Base-by-base conservation (phyloP, 164 flowering plant species). In the Pachysandra terminalis region DNA sequence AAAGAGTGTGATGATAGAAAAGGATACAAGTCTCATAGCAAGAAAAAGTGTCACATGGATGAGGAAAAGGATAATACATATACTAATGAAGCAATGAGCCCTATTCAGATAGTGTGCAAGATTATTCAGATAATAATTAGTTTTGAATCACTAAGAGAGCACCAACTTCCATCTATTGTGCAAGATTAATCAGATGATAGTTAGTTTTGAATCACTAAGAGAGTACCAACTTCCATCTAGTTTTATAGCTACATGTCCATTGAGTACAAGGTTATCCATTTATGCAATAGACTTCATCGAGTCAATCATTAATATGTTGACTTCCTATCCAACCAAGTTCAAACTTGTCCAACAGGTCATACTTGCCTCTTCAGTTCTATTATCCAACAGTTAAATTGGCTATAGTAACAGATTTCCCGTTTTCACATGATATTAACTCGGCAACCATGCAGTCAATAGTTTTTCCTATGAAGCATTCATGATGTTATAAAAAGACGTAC, bases 401-500 rank as follows among this genome's bases (percentile, higher is more conserved):
- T 32, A 32, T 32, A 7, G 7, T 32, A 32, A 32, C 37, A 32
- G 3, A 32, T 32, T 32, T 32, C 37, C 37, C 3, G 37, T 32
- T 7, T 32, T 32, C 7, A 32, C 7, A 32, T 32, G 37, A 32
- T 32, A 32, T 32, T 3, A 52, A n/a, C 19, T 28, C 16, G 0
- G 28, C 25, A 66, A 54, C 24, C 24, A 24, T 16, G 24, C 22
- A 21, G 16, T 55, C 14, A 19, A 3, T 32, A 19, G 35, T 9
- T 17, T 35, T 23, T 56, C 23, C 16, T 41, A 12, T 5, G 25
- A 5, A 56, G 25, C 35, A 16, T 19, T 12, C 59, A 12, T 5
- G 19, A 19, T 32, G 16, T 45, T 15, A 21, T 54, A 17, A 8
- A 71, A 55, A 15, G 16, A 79, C 90, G 52, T 86, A 94, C 98